Evolutionary conservation across 345 rosid species (phyloP).

Genomic region (Pelargonium nanum): DNA sequence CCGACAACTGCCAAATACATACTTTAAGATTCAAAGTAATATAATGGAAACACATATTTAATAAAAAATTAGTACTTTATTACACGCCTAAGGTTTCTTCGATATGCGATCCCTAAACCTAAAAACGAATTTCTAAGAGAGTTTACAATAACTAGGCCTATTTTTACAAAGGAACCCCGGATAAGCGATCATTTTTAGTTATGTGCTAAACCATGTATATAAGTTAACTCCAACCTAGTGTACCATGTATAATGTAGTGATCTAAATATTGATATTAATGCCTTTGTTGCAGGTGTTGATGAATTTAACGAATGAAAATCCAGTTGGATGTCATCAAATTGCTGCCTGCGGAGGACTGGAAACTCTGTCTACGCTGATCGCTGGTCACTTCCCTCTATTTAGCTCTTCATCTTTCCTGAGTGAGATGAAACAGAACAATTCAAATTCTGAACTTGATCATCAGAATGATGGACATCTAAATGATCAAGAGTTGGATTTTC

Average conservation of each 20-base stretch:
- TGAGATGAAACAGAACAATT: conserved; percentile 23
- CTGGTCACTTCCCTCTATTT: conserved; percentile 65
- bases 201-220: background rate
- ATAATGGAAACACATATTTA: too few species aligned
- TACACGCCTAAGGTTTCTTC: too few species aligned
- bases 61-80: too few species aligned
- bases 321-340: conserved; percentile 75
- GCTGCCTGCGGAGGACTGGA: conserved; percentile 79
- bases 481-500: conserved; percentile 90
- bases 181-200: too few species aligned
- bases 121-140: too few species aligned
- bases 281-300: conserved; percentile 59
- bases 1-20: too few species aligned
- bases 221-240: background rate
- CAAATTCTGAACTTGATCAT: conserved; percentile 14
- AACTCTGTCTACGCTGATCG: conserved; percentile 64
- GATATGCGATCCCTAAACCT: too few species aligned
- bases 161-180: too few species aligned
- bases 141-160: too few species aligned
- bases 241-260: background rate
- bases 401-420: conserved; percentile 26
- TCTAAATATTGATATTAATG: background rate
- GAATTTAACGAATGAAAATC: conserved; percentile 87
- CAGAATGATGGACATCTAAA: conserved; percentile 45
- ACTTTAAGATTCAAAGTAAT: too few species aligned